A percentile compares a stretch with the other conserved stretches of the same genome.
These are phyloP conservation scores for Annulohypoxylon moriforme DNA, from an alignment of 495 filamentous ascomycete genomes.

Conservation along the genomic window DNA sequence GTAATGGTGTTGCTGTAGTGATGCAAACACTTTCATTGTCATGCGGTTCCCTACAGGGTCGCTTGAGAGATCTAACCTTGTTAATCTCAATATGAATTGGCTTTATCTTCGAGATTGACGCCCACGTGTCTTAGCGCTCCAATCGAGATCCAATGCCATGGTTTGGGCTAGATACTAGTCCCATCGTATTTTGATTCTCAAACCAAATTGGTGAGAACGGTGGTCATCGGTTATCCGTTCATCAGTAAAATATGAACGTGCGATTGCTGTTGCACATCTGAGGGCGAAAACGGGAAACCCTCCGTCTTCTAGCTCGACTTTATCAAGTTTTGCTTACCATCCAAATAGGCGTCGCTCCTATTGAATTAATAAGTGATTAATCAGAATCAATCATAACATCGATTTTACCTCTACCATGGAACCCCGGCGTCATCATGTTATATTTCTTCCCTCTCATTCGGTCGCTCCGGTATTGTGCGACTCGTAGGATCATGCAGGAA, in stretches of 20 bases:
- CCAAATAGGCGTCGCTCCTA: not conserved
- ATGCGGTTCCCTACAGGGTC: not conserved
- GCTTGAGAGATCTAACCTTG: not conserved
- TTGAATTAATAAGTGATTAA: not conserved
- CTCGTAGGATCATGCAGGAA: slow-evolving; percentile 11
- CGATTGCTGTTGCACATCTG: not conserved
- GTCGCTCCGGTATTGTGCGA: slow-evolving; percentile 3
- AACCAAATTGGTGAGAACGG: not conserved
- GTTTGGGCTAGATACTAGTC: not conserved
- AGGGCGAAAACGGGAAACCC: not conserved
- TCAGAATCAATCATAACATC: slow-evolving; percentile 1
- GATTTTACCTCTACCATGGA: not conserved
- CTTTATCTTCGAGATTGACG: not conserved
- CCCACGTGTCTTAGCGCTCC: not conserved
- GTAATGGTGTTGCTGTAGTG: not conserved
- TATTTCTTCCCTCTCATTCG: not conserved
- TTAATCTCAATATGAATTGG: not conserved
- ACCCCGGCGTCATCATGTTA: not conserved
- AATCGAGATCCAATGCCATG: not conserved
- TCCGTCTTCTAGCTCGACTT: not conserved
- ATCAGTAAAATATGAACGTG: not conserved
- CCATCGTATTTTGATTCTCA: not conserved
- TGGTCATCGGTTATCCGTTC: not conserved
- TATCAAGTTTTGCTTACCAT: not conserved
- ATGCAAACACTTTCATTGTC: not conserved